A percentile compares a stretch with the other conserved stretches of the same genome.
Conservation (phyloP, 1,139 yeast genomes). For the Yamadazyma atlantica region DNA sequence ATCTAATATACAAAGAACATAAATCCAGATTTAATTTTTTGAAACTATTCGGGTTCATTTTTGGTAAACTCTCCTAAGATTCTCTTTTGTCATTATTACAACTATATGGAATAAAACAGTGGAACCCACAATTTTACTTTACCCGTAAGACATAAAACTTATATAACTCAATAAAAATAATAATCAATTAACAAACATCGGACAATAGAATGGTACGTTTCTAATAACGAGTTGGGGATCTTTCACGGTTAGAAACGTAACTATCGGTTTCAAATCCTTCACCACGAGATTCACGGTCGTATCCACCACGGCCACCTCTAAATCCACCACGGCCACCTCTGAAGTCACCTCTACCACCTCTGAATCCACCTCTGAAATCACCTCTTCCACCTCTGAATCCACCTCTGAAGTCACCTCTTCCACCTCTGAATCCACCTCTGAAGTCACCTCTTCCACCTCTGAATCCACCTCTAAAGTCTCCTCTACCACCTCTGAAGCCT, state of each 20-base stretch:
- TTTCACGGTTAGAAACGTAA: constrained; percentile 37
- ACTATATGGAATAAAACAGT: constrained; percentile 3
- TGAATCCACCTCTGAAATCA: constrained; percentile 33
- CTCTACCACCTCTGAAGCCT: constrained; percentile 29
- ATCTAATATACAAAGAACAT: not conserved
- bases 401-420: constrained; percentile 35
- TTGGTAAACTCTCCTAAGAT: not conserved
- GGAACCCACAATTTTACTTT: constrained; percentile 3
- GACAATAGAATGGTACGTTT: too few relatives aligned
- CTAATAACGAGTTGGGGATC: constrained; percentile 49
- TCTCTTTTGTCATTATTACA: constrained; percentile 2
- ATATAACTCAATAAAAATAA: constrained; percentile 2
- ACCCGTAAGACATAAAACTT: constrained; percentile 1
- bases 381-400: constrained; percentile 29
- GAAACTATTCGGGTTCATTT: too few relatives aligned
- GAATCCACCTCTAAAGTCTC: constrained; percentile 43
- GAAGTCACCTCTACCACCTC: constrained; percentile 39
- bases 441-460: constrained; percentile 36
- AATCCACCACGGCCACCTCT: constrained; percentile 44
- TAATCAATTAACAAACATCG: not conserved
- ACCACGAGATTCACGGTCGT: constrained; percentile 34
- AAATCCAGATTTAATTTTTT: too few relatives aligned
- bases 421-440: constrained; percentile 46
- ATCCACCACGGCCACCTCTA: constrained; percentile 42
- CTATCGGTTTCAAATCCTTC: constrained; percentile 37